phyloP scores from a whole-genome alignment of 805 yeast species.

The Kluyveromyces nonfermentans region DNA sequence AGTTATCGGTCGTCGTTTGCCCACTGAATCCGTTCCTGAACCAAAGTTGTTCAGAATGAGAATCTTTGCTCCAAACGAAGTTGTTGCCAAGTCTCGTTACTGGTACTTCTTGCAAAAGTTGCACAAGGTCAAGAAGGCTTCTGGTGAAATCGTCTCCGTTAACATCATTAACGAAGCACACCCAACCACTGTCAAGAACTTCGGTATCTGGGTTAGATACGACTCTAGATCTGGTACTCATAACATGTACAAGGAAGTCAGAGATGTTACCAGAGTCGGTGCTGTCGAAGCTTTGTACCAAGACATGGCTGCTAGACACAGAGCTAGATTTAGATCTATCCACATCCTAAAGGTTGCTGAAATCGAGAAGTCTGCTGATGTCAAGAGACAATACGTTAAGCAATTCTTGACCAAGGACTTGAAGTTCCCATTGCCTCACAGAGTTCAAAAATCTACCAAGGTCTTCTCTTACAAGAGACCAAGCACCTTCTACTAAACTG shows the following conservation, averaged over 20 bases:
- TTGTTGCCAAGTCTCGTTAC: conserved; percentile 99
- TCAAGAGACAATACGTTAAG: conserved; percentile 98
- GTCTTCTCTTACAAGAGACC: conserved; percentile 90
- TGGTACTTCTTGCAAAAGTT: conserved; percentile 99
- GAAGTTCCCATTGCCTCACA: conserved; percentile 99
- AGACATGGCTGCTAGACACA: conserved; percentile 99
- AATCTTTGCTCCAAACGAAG: conserved; percentile 97
- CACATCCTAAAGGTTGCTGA: conserved; percentile 99
- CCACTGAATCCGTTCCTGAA: conserved; percentile 97
- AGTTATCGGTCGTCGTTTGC: conserved; percentile 99
- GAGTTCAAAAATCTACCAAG: conserved; percentile 84
- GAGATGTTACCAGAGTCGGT: conserved; percentile 98
- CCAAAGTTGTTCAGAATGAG: conserved; percentile 99
- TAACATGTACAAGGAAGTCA: conserved; percentile 99
- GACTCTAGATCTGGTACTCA: conserved; percentile 99
- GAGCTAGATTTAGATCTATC: conserved; percentile 99
- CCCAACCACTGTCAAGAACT: conserved; percentile 99
- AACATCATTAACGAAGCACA: conserved; percentile 86
- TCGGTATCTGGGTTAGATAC: conserved; percentile 99
- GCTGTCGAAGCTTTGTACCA: conserved; percentile 98
- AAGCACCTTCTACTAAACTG: conserved; percentile 85
- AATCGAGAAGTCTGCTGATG: conserved; percentile 94
- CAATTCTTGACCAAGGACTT: conserved; percentile 92
- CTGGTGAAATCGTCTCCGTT: conserved; percentile 97
- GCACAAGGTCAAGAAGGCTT: conserved; percentile 99